Evolutionary conservation across 176 grass and related monocot genomes (phyloP).

Genomic region (Hyparrhenia diplandra): DNA sequence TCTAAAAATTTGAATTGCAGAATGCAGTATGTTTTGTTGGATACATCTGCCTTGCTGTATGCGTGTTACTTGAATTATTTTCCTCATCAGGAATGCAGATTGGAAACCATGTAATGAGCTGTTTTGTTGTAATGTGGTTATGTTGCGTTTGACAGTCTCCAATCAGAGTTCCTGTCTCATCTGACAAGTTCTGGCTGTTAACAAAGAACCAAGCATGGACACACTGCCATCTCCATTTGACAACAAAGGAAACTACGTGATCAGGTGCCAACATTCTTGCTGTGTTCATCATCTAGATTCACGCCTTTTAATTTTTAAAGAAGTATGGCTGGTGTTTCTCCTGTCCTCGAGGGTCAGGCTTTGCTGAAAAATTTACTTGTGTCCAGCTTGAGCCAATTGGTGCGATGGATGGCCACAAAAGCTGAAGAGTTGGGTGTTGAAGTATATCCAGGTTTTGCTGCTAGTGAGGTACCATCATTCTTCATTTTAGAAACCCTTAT

Average conservation of each 20-base stretch:
- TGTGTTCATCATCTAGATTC: neutral
- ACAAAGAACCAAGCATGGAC: constrained; percentile 67
- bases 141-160: constrained; percentile 53
- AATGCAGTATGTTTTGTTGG: neutral
- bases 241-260: constrained; percentile 92
- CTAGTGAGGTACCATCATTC: constrained; percentile 74
- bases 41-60: neutral
- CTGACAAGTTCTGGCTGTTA: constrained; percentile 84
- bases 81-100: neutral
- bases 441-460: constrained; percentile 99
- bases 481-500: constrained; percentile 12
- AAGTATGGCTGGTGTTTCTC: neutral
- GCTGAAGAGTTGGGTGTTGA: constrained; percentile 96
- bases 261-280: constrained; percentile 44
- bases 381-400: constrained; percentile 75
- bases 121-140: constrained; percentile 1
- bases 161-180: constrained; percentile 69
- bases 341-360: neutral
- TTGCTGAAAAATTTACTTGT: neutral
- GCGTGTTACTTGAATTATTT: neutral
- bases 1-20: neutral
- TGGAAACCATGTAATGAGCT: neutral
- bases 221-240: constrained; percentile 89
- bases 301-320: neutral
- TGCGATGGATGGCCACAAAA: constrained; percentile 85